phyloP scores from a whole-genome alignment of 2,329 filamentous ascomycete species.

The Zasmidium citrigriseum region DNA sequence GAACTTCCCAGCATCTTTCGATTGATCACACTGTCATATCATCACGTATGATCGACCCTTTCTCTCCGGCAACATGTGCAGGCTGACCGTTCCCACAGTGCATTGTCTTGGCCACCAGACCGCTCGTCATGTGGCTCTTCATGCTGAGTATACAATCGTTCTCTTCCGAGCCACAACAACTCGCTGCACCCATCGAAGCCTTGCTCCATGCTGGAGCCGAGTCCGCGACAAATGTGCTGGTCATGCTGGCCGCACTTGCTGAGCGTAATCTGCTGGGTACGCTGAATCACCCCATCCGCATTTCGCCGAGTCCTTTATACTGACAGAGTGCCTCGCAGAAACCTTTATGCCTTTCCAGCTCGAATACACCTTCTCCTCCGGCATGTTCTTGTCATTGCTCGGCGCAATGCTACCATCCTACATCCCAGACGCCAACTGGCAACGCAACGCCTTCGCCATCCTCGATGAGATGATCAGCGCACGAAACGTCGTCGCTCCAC shows the following conservation, averaged over 20 bases:
- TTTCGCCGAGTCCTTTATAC: background rate
- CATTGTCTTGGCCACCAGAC: constrained; percentile 36
- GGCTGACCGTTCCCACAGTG: constrained; percentile 4
- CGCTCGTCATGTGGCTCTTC: constrained; percentile 24
- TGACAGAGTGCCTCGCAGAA: constrained; percentile 1
- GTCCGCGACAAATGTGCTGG: constrained; percentile 12
- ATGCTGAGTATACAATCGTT: constrained; percentile 11
- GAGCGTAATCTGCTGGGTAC: constrained; percentile 7
- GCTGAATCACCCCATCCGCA: background rate
- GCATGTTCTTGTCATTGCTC: constrained; percentile 21
- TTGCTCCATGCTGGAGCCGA: constrained; percentile 11
- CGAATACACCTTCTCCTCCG: constrained; percentile 25
- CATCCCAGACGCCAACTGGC: constrained; percentile 18
- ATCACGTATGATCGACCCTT: background rate
- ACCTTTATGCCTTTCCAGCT: constrained; percentile 28
- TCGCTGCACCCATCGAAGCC: constrained; percentile 14
- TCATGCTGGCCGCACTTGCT: constrained; percentile 6
- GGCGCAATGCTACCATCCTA: constrained; percentile 22
- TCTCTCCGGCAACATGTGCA: background rate
- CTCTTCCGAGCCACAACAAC: constrained; percentile 11
- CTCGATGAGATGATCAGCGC: constrained; percentile 25
- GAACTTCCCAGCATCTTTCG: constrained; percentile 12
- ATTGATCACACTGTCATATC: constrained; percentile 15
- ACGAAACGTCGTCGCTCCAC: constrained; percentile 22
- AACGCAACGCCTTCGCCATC: constrained; percentile 14